Base-by-base conservation (phyloP, 116 monocot genomes). In the Phalaenopsis hybrid region DNA sequence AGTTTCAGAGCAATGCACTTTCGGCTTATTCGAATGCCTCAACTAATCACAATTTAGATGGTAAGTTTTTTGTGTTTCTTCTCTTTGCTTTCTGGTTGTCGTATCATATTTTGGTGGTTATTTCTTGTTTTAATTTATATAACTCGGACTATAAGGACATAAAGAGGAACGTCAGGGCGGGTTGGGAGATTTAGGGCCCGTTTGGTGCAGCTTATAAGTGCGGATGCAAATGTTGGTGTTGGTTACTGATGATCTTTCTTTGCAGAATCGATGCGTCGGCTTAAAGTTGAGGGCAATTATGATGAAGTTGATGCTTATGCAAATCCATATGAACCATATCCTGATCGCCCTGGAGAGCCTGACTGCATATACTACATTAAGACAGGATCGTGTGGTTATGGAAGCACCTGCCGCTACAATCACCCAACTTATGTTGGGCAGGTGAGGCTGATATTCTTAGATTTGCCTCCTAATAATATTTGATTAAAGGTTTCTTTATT, bases 371-470 rank as follows among this genome's bases (percentile, higher is more conserved):
- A 48, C 48, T 48, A 48, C 48, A 48, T 48, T 48, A 48, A 48
- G 83, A 90, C 87, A 7, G 93, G 93, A 67, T 9, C 83, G 41
- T 93, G 93, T 83, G 90, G 89, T 0, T 93, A 93, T 83, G 93
- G 93, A 17, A 90, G 75, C 80, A 89, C 83, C 49, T 93, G 93
- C 69, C 83, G 86, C 58, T 93, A 85, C 55, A 90, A 93, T 78
- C 93, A 93, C 74, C 89, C 93, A 6, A 78, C 57, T 70, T 69
- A 79, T 33, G 81, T 57, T 79, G 82, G 59, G 44, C 83, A 87
- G 90, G 90, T 87, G 79, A 80, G 74, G 13, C 15, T 76, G 1
- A 46, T 34, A 28, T 23, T 5, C 17, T 23, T 15, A 8, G 23
- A 12, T 37, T 46, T 75, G 51, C 45, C 33, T 46, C 45, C 75